Conservation (phyloP, 345 rosid genomes). For the Lepidium africanum region DNA sequence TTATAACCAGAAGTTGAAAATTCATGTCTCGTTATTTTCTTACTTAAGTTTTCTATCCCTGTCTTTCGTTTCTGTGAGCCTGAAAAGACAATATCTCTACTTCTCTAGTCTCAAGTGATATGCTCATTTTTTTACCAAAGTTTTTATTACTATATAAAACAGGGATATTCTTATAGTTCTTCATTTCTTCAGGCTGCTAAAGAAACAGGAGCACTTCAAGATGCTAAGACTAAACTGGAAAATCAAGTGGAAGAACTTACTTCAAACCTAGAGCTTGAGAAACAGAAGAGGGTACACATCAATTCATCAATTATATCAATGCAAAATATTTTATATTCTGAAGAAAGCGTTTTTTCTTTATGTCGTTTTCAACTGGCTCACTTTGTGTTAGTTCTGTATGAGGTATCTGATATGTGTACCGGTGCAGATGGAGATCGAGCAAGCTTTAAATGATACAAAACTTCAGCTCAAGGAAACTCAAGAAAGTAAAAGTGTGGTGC, state of each 20-base stretch:
- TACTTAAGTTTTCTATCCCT: not conserved
- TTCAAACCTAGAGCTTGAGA: constrained; percentile 40
- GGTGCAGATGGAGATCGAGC: constrained; percentile 66
- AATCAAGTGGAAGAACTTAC: constrained; percentile 31
- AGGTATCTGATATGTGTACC: constrained; percentile 17
- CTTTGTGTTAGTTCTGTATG: constrained; percentile 15
- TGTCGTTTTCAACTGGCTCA: not conserved
- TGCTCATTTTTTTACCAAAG: not conserved
- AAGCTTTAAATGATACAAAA: constrained; percentile 28
- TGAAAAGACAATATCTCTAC: not conserved
- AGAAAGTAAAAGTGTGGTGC: constrained; percentile 42
- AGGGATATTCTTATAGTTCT: not conserved
- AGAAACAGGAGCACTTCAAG: constrained; percentile 36
- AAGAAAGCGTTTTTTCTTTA: not conserved
- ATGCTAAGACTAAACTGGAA: constrained; percentile 32
- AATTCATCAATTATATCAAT: not conserved
- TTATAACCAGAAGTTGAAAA: not conserved
- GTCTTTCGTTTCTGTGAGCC: not conserved
- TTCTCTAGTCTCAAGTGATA: not conserved
- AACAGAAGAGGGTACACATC: constrained; percentile 23
- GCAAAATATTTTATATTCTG: not conserved
- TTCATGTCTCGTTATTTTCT: not conserved
- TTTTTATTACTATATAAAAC: not conserved
- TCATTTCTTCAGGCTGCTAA: constrained; percentile 26
- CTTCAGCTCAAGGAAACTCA: constrained; percentile 62